Conservation (phyloP, 2,329 filamentous ascomycete species). For the Sphaerulina vaccinii region DNA sequence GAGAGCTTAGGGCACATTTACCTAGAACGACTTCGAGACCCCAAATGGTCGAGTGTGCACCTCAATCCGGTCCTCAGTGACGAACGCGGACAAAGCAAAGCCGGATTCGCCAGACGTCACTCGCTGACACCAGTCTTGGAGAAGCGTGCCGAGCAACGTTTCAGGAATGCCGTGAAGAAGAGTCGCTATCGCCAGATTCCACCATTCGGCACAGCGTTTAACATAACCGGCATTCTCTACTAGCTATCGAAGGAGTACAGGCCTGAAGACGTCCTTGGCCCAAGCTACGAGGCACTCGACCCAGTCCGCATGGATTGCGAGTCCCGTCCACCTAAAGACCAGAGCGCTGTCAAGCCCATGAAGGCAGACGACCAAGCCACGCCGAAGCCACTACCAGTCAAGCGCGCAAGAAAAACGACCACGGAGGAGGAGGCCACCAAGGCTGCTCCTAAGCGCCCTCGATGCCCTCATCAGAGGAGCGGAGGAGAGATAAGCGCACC, state of each 20-base stretch:
- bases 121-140: slow-evolving; percentile 27
- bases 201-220: slow-evolving; percentile 24
- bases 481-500: too few species aligned
- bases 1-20: too few species aligned
- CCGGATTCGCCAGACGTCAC: slow-evolving; percentile 24
- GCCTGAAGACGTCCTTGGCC: slow-evolving; percentile 43
- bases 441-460: too few species aligned
- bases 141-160: slow-evolving; percentile 26
- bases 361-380: too few species aligned
- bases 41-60: too few species aligned
- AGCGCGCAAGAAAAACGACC: too few species aligned
- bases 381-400: too few species aligned
- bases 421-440: too few species aligned
- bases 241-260: slow-evolving; percentile 48
- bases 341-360: too few species aligned
- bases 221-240: slow-evolving; percentile 41
- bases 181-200: slow-evolving; percentile 32
- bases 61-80: slow-evolving; percentile 12
- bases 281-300: slow-evolving; percentile 47
- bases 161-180: slow-evolving; percentile 26
- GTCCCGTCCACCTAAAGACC: too few species aligned
- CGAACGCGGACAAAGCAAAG: slow-evolving; percentile 1
- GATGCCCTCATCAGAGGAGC: too few species aligned
- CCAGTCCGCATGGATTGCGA: slow-evolving; percentile 42
- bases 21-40: too few species aligned